phyloP scores from a whole-genome alignment of 2,329 filamentous ascomycete genomes.

The Aureobasidium zeae region DNA sequence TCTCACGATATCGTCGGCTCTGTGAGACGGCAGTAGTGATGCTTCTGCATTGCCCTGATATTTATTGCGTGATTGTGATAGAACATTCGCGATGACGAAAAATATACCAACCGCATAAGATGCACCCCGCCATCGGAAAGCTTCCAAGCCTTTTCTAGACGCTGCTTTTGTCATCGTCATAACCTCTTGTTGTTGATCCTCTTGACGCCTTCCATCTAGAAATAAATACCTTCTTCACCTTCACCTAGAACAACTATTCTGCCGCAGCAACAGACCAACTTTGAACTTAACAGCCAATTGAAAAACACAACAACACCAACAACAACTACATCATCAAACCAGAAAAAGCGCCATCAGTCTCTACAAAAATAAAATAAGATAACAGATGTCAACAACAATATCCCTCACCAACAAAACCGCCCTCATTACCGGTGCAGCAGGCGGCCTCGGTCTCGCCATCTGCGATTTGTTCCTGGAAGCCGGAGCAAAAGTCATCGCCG shows the following conservation, averaged over 20 bases:
- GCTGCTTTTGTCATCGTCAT: neutral
- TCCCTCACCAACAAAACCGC: slow-evolving; percentile 23
- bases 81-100: too few species aligned
- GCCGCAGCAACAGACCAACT: neutral
- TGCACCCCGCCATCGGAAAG: neutral
- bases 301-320: neutral
- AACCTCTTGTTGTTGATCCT: too few species aligned
- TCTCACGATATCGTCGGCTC: too few species aligned
- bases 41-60: too few species aligned
- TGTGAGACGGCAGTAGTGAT: too few species aligned
- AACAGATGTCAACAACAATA: slow-evolving; percentile 1
- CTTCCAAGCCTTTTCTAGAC: neutral
- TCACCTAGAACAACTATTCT: too few species aligned
- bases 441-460: slow-evolving; percentile 29
- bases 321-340: neutral
- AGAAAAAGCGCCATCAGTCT: too few species aligned
- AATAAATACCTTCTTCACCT: too few species aligned
- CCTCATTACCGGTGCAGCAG: slow-evolving; percentile 28
- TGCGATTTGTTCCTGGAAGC: slow-evolving; percentile 26
- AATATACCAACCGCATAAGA: neutral
- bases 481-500: slow-evolving; percentile 29
- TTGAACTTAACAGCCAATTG: neutral
- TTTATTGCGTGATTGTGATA: neutral
- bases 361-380: too few species aligned
- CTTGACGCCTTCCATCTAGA: too few species aligned